phyloP scores from a whole-genome alignment of 257 asterid genomes.

The Fraxinus excelsior region DNA sequence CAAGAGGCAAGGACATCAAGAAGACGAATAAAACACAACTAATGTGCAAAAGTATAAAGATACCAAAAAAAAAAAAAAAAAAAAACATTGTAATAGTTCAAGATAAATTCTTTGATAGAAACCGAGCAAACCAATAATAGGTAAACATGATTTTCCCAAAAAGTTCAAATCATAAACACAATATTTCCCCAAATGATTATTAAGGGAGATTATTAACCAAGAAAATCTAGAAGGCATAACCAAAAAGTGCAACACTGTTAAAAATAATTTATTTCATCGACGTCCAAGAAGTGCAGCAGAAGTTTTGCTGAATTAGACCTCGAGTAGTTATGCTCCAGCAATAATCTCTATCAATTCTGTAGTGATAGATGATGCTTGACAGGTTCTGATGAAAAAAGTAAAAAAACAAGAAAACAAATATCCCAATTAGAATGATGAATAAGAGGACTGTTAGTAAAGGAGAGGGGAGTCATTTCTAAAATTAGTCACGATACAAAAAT shows the following conservation, averaged over 20 bases:
- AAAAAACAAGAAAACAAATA: neutral
- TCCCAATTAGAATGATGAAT: neutral
- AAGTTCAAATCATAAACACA: too few species aligned
- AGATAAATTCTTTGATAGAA: neutral
- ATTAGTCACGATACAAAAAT: neutral
- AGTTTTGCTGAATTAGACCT: neutral
- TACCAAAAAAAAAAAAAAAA: too few species aligned
- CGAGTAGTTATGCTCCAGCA: neutral
- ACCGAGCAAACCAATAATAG: neutral
- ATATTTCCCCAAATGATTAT: neutral
- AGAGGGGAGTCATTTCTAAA: neutral
- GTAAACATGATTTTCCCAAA: neutral
- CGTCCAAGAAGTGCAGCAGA: neutral
- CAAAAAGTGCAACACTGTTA: neutral
- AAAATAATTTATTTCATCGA: neutral
- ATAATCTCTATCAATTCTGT: conserved; percentile 3
- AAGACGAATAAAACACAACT: too few species aligned
- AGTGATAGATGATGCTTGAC: neutral
- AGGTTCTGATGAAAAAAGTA: neutral
- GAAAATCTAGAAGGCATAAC: neutral
- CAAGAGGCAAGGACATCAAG: too few species aligned
- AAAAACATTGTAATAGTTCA: too few species aligned
- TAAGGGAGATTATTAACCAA: neutral
- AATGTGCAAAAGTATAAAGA: too few species aligned
- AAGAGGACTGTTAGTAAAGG: neutral